phyloP scores from a whole-genome alignment of 768 basidiomycete species.

The Boletus vermiculosoides region DNA sequence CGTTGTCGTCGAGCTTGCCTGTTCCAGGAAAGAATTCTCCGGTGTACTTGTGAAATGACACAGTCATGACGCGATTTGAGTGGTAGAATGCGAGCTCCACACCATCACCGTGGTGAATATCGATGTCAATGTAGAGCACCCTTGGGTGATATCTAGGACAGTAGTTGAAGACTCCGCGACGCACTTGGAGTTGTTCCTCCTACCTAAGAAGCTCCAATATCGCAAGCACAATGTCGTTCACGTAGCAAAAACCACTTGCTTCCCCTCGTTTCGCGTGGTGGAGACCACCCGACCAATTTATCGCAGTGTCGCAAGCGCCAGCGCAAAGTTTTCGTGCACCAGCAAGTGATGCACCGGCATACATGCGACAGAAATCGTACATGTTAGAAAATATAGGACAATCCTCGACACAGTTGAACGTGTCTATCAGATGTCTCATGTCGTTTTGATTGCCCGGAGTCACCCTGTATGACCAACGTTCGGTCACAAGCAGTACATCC shows the following conservation, averaged over 20 bases:
- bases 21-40: slow-evolving; percentile 99
- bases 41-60: slow-evolving; percentile 99
- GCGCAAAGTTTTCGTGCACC: slow-evolving; percentile 85
- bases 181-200: slow-evolving; percentile 7
- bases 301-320: slow-evolving; percentile 90
- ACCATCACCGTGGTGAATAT: slow-evolving; percentile 98
- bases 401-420: slow-evolving; percentile 95
- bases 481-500: background rate
- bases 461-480: background rate
- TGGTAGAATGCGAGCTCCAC: slow-evolving; percentile 98
- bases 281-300: slow-evolving; percentile 98
- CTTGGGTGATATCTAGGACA: slow-evolving; percentile 80
- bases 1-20: slow-evolving; percentile 92
- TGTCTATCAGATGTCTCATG: slow-evolving; percentile 76
- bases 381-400: slow-evolving; percentile 95
- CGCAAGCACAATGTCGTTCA: slow-evolving; percentile 94
- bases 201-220: slow-evolving; percentile 90
- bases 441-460: slow-evolving; percentile 70
- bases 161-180: background rate
- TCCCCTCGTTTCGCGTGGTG: slow-evolving; percentile 98
- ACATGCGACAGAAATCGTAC: slow-evolving; percentile 93
- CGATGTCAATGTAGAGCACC: slow-evolving; percentile 97
- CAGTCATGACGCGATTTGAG: slow-evolving; percentile 96
- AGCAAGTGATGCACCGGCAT: slow-evolving; percentile 87
- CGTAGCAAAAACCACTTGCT: slow-evolving; percentile 97